Evolutionary conservation across 306 rosid genomes (phyloP).

Genomic region (Dalbergia cochinchinensis): DNA sequence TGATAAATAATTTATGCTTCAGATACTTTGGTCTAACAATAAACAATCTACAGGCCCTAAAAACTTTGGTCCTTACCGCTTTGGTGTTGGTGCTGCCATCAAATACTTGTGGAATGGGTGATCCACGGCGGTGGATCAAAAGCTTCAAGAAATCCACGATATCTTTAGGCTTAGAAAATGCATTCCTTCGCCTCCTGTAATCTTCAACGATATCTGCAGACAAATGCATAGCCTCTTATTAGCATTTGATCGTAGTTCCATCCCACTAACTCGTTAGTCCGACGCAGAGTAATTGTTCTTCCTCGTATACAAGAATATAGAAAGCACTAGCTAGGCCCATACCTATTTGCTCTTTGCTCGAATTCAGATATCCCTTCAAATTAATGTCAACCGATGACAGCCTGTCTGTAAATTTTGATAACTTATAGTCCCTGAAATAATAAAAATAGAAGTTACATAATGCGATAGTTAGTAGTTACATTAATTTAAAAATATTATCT

Average conservation of each 20-base stretch:
- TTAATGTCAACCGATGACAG: constrained; percentile 13
- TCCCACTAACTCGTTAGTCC: constrained; percentile 11
- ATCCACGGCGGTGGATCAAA: constrained; percentile 38
- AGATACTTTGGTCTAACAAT: too few relatives aligned
- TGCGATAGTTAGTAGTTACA: not conserved
- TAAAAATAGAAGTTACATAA: not conserved
- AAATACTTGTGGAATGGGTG: constrained; percentile 20
- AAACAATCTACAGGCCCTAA: too few relatives aligned
- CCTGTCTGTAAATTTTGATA: constrained; percentile 38
- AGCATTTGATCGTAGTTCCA: constrained; percentile 9
- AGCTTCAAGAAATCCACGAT: constrained; percentile 49
- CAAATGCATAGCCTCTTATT: not conserved
- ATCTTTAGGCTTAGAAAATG: constrained; percentile 45
- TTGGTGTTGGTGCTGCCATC: constrained; percentile 33
- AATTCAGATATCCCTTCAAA: constrained; percentile 31
- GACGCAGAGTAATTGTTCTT: not conserved
- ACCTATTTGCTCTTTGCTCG: constrained; percentile 46
- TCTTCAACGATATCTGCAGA: constrained; percentile 39
- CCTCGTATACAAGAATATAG: constrained; percentile 6
- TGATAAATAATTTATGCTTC: too few relatives aligned
- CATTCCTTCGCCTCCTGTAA: constrained; percentile 37
- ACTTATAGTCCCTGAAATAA: constrained; percentile 39
- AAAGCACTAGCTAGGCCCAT: not conserved
- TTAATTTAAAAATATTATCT: not conserved
- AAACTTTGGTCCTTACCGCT: constrained; percentile 17